Conservation (phyloP, 1,284 basidiomycete species). For the Trametes polyzona region DNA sequence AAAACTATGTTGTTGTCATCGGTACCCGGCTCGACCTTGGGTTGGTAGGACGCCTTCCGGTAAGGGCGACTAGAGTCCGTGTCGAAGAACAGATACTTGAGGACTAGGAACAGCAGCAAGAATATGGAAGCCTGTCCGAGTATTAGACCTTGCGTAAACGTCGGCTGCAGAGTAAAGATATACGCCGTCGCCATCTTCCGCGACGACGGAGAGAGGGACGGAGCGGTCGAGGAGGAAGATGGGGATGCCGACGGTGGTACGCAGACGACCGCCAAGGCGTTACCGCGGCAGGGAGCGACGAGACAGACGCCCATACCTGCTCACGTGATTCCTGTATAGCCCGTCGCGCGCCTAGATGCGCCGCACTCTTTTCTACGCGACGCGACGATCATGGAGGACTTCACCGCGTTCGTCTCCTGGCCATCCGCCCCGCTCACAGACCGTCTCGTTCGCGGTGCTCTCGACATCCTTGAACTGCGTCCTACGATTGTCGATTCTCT, state of each 20-base stretch:
- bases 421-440: constrained; percentile 79
- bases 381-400: constrained; percentile 17
- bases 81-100: constrained; percentile 84
- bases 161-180: constrained; percentile 75
- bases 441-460: constrained; percentile 67
- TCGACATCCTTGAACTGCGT: constrained; percentile 44
- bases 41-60: constrained; percentile 60
- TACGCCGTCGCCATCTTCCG: constrained; percentile 59
- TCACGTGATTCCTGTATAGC: constrained; percentile 11
- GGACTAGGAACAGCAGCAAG: constrained; percentile 65
- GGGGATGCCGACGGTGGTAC: constrained; percentile 8
- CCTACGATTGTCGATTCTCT: constrained; percentile 32
- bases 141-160: constrained; percentile 83
- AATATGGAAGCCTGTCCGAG: constrained; percentile 81
- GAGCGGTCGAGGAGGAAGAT: constrained; percentile 3
- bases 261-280: constrained; percentile 8
- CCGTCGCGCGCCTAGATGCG: constrained; percentile 7
- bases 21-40: constrained; percentile 46
- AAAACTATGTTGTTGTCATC: constrained; percentile 11
- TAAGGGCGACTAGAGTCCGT: constrained; percentile 55
- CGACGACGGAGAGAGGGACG: neutral
- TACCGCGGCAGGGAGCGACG: neutral
- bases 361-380: neutral
- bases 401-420: constrained; percentile 69
- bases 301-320: constrained; percentile 3